Base-by-base conservation (phyloP, 2,329 filamentous ascomycete genomes). In the Calonectria pauciramosa region DNA sequence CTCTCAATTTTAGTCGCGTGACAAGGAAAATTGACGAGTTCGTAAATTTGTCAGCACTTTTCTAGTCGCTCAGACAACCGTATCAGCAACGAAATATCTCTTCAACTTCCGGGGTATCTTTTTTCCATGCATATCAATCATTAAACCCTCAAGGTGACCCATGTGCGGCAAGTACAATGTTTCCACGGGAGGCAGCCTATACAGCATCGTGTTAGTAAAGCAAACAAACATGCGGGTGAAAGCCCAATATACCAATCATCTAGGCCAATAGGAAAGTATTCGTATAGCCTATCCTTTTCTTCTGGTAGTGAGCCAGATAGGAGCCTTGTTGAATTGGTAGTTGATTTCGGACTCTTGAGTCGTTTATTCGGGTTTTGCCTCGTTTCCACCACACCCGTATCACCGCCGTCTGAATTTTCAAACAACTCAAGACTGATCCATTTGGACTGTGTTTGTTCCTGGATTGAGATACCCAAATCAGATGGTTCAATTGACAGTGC, bases 101-200 rank as follows among this genome's bases (percentile, higher is more conserved):
- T 94, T 95, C 54, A 91, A 90, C 82, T 92, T 93, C 80, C 88
- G 93, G 79, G 90, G 88, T 2, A 91, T 87, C 79, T 93, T 91
- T 75, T 93, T 91, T 2, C 93, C 93, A 81, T 94, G 94, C 79
- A 94, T 89, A 79, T 95, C 93, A 8, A 91, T 89, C 9, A 93
- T 92, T 63, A 94, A 88, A 56, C 90, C 90, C 16, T 94, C 96
- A 83, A 98, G 96, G 85, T 98, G 96, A 4, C 98, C 96, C 20
- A 98, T 95, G 83, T 98, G 96, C 7, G 96, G 96, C 60, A 95
- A 90, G 83, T 98, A 98, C 18, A 98, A 93, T 6, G 95, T 95
- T 84, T 98, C 95, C 3, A 97, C 95, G 0, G 95, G 95, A 2
- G 94, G 94, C 91, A 96, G 95, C 93, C 91, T 91, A 34, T 47